Conservation (phyloP, 2,329 filamentous ascomycete species). For the Fusarium praegraminearum region DNA sequence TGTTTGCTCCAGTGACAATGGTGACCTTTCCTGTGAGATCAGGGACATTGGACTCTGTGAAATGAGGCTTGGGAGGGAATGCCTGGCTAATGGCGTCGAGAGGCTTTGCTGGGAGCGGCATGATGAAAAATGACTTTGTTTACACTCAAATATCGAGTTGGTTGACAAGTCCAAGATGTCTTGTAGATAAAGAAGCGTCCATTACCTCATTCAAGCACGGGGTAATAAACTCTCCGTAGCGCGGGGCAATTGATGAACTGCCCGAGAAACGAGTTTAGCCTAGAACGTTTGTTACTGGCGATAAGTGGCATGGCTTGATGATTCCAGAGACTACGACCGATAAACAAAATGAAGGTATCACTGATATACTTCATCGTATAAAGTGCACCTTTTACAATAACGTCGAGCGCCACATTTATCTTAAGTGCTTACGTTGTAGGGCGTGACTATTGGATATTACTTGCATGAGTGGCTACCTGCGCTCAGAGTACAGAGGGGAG, state of each 20-base stretch:
- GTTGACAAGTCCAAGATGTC: neutral
- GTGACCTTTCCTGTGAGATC: slow-evolving; percentile 61
- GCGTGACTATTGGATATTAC: neutral
- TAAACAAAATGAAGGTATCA: neutral
- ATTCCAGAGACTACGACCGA: neutral
- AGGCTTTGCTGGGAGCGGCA: slow-evolving; percentile 23
- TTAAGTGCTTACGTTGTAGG: slow-evolving; percentile 21
- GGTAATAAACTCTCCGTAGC: slow-evolving; percentile 19
- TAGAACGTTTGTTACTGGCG: neutral
- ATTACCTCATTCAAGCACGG: slow-evolving; percentile 18
- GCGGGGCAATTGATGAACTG: slow-evolving; percentile 29
- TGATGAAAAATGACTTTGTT: neutral
- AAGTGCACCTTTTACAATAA: slow-evolving; percentile 5
- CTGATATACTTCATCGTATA: neutral
- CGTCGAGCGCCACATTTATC: slow-evolving; percentile 6
- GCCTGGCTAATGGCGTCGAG: slow-evolving; percentile 36
- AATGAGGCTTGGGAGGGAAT: slow-evolving; percentile 43
- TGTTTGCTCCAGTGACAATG: slow-evolving; percentile 62
- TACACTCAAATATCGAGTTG: neutral
- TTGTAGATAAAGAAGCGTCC: neutral
- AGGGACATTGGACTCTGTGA: slow-evolving; percentile 73
- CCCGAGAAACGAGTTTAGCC: slow-evolving; percentile 5
- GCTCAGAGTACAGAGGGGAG: neutral
- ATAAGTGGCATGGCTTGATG: neutral
- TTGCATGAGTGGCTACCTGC: neutral